Base-by-base conservation (phyloP, 2,329 filamentous ascomycete genomes). In the Trichoderma sp. region DNA sequence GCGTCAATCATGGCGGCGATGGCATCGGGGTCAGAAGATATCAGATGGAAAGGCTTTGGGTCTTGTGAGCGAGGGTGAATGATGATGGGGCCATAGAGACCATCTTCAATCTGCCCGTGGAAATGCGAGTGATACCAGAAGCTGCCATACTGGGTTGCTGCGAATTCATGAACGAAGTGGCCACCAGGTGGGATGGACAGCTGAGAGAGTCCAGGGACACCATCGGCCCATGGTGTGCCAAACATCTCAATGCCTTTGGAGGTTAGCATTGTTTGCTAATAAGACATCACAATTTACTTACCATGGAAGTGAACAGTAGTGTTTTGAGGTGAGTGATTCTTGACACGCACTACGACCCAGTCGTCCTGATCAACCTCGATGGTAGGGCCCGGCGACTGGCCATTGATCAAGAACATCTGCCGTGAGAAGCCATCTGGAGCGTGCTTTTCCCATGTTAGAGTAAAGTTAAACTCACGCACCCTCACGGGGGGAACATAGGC, bases 81-180 rank as follows among this genome's bases (percentile, higher is more conserved):
- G 11, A 86, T 76, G 1, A 91, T 85, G 3, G 88, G 79, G 0
- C 88, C 89, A 65, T 85, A 88, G 12, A 89, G 79, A 0, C 90
- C 90, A 74, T 91, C 89, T 71, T 88, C 85, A 15, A 91, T 82
- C 73, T 90, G 88, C 2, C 84, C 84, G 1, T 81, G 79, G 28
- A 83, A 82, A 75, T 91, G 89, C 0, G 87, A 84, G 78, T 91
- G 89, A 74, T 91, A 91, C 82, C 86, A 90, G 78, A 88, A 89
- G 55, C 84, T 85, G 3, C 89, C 89, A 74, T 87, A 85, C 69
- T 88, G 84, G 0, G 81, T 82, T 0, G 88, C 88, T n/a, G 80
- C 83, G 81, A 86, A 91, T 36, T 80, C 81, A 75, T 91, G 88
- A 0, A 82, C 80, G 74, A 86, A 91, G 32, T 77, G 81, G 3